These are phyloP conservation scores for Septoria linicola DNA, from an alignment of 2,329 filamentous ascomycete species.

Conservation along the genomic window DNA sequence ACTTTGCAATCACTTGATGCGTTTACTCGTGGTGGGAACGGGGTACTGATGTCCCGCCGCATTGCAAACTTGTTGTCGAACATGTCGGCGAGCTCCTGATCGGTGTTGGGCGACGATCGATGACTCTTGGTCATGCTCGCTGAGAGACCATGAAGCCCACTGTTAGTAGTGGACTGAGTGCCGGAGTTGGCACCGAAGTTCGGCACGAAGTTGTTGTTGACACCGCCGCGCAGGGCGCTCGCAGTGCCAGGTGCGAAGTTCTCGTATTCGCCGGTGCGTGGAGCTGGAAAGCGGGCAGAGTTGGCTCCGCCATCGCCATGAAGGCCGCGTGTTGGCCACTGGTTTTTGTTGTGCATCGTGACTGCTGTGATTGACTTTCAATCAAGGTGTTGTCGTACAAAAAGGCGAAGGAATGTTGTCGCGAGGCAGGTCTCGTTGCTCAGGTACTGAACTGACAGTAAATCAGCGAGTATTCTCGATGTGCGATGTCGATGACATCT, in stretches of 20 bases:
- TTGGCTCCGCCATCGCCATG: background rate
- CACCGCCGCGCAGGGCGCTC: constrained; percentile 4
- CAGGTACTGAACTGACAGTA: too few species aligned
- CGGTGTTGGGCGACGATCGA: background rate
- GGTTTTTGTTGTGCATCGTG: background rate
- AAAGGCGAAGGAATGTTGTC: too few species aligned
- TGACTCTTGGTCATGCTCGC: too few species aligned
- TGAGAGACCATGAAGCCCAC: background rate
- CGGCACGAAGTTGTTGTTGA: constrained; percentile 8
- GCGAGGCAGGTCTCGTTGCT: too few species aligned
- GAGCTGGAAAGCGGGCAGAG: background rate
- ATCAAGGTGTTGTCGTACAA: background rate
- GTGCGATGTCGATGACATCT: too few species aligned
- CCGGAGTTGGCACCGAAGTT: background rate
- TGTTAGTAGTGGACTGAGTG: background rate
- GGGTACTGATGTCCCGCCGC: background rate
- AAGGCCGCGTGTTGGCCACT: background rate
- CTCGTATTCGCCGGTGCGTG: background rate
- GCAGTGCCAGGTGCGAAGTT: background rate
- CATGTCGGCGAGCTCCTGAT: background rate
- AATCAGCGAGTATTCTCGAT: too few species aligned
- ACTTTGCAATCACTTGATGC: too few species aligned
- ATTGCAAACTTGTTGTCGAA: background rate
- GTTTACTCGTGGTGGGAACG: too few species aligned
- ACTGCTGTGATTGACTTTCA: background rate